Evolutionary conservation across 345 rosid species (phyloP), one percentile per base, ranked within the genome.

Genomic region (Hibiscus trionum): DNA sequence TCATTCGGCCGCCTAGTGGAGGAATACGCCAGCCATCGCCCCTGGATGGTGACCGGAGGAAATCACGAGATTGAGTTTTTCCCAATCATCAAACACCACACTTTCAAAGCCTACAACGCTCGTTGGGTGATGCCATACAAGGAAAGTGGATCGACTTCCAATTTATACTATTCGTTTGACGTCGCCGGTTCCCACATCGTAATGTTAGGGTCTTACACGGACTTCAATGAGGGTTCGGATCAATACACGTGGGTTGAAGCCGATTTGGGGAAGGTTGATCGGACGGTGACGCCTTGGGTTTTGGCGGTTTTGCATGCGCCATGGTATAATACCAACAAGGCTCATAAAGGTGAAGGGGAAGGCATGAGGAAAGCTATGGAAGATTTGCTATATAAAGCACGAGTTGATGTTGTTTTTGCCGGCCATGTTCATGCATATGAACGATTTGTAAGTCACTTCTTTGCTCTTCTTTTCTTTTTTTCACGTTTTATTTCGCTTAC

Each of bases 381-480:
- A 70, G 80, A 77, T 63, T 24, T 91, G 79, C 24, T 94, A 78
- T 91, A 81, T 27, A 77, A 61, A 57, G 90, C 96, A 14, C 73
- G 90, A 73, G 98, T 91, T n/a, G 97, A 93, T 76, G 71, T 87
- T 12, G 88, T 91, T 78, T 91, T 93, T 31, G 66, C 97, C 0
- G 97, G 98, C 1, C 97, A 91, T 72, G 98, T 93, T 77, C 98
- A 91, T 71, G 88, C 98, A 4, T 94, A 94, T 47, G 98, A 94
- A 78, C 83, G 98, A 78, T 94, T 94, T 70, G 97, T 94, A 79
- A 86, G 97, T 76, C 27, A 7, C 27, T 42, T 19, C 7, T 35
- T 35, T 35, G 35, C 35, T 31, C 35, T 31, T 31, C 31, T 31
- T 31, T 31, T 31, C 35, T 0, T 31, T 31, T 31, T 4, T 31